Evolutionary conservation across 345 rosid species (phyloP).

Genomic region (Schrenkiella parvula): DNA sequence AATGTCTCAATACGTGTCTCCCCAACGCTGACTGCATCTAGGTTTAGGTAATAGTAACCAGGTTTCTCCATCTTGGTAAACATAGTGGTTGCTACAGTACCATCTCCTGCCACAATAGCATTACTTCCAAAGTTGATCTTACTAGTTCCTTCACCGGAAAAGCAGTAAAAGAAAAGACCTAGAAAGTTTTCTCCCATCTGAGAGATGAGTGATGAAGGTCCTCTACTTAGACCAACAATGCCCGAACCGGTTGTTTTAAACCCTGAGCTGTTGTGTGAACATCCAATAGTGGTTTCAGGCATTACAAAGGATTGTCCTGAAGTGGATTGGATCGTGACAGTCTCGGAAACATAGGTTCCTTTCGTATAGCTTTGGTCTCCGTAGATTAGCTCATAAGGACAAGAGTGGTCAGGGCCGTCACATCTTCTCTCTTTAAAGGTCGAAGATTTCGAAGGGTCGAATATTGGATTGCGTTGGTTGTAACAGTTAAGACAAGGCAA

Average conservation of each 20-base stretch:
- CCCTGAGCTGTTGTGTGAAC: not conserved
- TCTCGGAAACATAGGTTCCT: not conserved
- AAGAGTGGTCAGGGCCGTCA: not conserved
- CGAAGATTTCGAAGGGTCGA: slow-evolving; percentile 8
- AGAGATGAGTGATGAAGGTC: not conserved
- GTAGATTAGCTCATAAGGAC: not conserved
- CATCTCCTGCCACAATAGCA: not conserved
- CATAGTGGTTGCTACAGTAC: not conserved
- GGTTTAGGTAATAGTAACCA: slow-evolving; percentile 7
- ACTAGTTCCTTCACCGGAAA: slow-evolving; percentile 7
- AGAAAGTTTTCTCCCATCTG: not conserved
- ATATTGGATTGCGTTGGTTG: not conserved
- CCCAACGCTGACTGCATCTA: slow-evolving; percentile 2
- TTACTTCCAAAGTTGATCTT: slow-evolving; percentile 4
- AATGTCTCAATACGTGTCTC: not conserved
- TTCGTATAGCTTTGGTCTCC: not conserved
- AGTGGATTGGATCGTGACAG: not conserved
- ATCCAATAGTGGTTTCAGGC: not conserved
- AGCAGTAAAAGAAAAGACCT: slow-evolving; percentile 16
- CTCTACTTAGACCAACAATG: not conserved
- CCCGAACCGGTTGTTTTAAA: not conserved
- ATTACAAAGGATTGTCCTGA: not conserved
- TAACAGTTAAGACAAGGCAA: slow-evolving; percentile 10
- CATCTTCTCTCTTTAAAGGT: not conserved
- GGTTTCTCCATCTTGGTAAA: not conserved